Conservation (phyloP, 2,329 filamentous ascomycete genomes). For the Phoma sp. region DNA sequence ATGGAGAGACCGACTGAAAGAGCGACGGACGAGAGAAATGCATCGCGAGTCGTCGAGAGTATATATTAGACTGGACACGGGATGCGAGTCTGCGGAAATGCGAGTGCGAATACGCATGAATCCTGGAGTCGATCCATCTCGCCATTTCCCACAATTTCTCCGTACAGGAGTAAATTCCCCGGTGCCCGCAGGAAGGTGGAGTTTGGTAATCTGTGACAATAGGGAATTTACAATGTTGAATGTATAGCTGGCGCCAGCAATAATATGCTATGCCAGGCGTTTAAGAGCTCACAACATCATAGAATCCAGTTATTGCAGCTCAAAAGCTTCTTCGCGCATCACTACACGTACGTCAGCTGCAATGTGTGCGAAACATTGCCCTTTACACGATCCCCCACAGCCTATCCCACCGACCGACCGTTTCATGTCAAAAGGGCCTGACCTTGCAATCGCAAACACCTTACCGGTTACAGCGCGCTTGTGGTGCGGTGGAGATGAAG, state of each 20-base stretch:
- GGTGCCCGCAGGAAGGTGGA: not conserved
- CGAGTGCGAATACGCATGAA: not conserved
- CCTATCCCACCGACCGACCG: too few relatives aligned
- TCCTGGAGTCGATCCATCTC: slow-evolving; percentile 11
- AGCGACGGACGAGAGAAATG: not conserved
- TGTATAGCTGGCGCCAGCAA: too few relatives aligned
- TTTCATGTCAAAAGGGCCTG: too few relatives aligned
- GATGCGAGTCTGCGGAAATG: not conserved
- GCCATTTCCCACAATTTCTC: slow-evolving; percentile 2
- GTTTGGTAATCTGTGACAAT: not conserved
- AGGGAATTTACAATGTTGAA: not conserved
- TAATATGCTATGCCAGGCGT: too few relatives aligned
- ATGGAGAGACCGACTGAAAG: not conserved
- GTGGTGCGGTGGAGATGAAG: not conserved
- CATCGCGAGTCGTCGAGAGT: not conserved
- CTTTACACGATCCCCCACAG: too few relatives aligned
- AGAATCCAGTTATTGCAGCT: too few relatives aligned
- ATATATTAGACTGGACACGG: slow-evolving; percentile 7
- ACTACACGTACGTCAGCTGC: too few relatives aligned
- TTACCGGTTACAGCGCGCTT: not conserved
- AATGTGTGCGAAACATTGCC: too few relatives aligned
- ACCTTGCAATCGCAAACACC: too few relatives aligned
- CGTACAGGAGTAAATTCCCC: not conserved
- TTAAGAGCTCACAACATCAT: too few relatives aligned
- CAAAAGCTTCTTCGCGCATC: too few relatives aligned